These are phyloP conservation scores for Hypoxylon lenormandii DNA, from an alignment of 495 filamentous ascomycete genomes.

Conservation along the genomic window DNA sequence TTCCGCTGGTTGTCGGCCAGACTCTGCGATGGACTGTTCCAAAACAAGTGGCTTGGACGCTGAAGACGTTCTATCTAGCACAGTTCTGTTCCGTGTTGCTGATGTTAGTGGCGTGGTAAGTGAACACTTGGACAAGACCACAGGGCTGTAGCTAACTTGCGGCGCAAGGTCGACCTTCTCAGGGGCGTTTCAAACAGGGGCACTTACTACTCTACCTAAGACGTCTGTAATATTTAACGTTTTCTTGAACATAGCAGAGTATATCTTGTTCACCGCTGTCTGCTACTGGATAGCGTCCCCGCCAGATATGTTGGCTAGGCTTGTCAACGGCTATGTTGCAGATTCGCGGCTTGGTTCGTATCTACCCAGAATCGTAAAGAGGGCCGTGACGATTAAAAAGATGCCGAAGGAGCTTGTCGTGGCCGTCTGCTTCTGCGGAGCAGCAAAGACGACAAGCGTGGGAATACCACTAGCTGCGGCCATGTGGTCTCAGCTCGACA, in stretches of 20 bases:
- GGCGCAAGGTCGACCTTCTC: slow-evolving; percentile 64
- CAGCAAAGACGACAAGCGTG: slow-evolving; percentile 68
- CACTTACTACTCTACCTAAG: slow-evolving; percentile 60
- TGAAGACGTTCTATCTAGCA: slow-evolving; percentile 60
- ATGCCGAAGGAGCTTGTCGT: slow-evolving; percentile 64
- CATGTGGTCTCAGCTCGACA: slow-evolving; percentile 66
- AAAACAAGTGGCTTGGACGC: slow-evolving; percentile 54
- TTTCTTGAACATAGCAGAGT: slow-evolving; percentile 66
- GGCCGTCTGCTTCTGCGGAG: slow-evolving; percentile 68
- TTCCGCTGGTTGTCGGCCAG: slow-evolving; percentile 65
- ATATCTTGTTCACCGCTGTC: slow-evolving; percentile 62
- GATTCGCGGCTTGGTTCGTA: slow-evolving; percentile 31
- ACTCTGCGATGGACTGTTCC: slow-evolving; percentile 63
- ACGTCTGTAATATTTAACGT: slow-evolving; percentile 65
- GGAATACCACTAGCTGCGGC: slow-evolving; percentile 66
- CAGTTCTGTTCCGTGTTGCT: slow-evolving; percentile 62
- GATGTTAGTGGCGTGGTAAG: slow-evolving; percentile 65
- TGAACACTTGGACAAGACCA: slow-evolving; percentile 6
- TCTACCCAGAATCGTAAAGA: slow-evolving; percentile 38
- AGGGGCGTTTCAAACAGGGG: slow-evolving; percentile 66
- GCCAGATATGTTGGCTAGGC: slow-evolving; percentile 40
- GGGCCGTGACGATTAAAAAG: slow-evolving; percentile 50
- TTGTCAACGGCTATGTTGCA: slow-evolving; percentile 43
- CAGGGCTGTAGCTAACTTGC: slow-evolving; percentile 16
- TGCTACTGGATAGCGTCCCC: slow-evolving; percentile 64